phyloP scores from a whole-genome alignment of 805 yeast genomes.

The Kuraishia ogatae region DNA sequence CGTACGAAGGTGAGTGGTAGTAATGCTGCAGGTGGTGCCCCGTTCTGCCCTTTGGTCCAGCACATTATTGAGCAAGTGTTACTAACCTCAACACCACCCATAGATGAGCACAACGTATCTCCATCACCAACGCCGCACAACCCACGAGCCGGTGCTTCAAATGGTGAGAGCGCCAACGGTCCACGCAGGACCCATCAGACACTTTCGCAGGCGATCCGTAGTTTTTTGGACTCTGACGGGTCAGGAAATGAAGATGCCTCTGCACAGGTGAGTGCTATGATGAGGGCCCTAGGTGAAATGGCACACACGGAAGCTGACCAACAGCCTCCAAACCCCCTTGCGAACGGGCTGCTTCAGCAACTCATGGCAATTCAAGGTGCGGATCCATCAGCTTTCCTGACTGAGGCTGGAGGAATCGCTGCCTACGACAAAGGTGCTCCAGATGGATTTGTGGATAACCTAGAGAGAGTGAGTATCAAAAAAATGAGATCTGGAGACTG shows the following conservation, averaged over 20 bases:
- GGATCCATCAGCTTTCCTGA: background rate
- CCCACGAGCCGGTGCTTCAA: background rate
- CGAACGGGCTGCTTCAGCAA: background rate
- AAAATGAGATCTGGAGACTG: conserved; percentile 40
- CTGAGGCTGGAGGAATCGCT: background rate
- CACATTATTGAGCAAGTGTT: background rate
- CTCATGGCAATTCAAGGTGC: background rate
- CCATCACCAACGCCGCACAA: background rate
- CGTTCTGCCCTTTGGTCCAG: background rate
- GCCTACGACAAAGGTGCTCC: conserved; percentile 41
- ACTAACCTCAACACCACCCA: background rate
- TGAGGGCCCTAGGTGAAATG: background rate
- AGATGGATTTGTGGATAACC: conserved; percentile 62
- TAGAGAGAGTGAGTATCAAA: conserved; percentile 56
- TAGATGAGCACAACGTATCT: background rate
- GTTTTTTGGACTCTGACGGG: background rate
- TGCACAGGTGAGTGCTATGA: background rate
- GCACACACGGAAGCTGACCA: background rate
- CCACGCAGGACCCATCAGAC: background rate
- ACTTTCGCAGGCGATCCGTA: background rate
- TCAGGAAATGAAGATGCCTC: background rate
- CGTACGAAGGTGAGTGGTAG: conserved; percentile 22
- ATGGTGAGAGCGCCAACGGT: background rate
- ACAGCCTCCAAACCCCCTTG: background rate
- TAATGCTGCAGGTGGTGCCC: background rate